A percentile compares a stretch with the other conserved stretches of the same genome.
These are phyloP conservation scores for Cyberlindnera xylosilytica DNA, from an alignment of 805 yeast species.

Conservation along the genomic window DNA sequence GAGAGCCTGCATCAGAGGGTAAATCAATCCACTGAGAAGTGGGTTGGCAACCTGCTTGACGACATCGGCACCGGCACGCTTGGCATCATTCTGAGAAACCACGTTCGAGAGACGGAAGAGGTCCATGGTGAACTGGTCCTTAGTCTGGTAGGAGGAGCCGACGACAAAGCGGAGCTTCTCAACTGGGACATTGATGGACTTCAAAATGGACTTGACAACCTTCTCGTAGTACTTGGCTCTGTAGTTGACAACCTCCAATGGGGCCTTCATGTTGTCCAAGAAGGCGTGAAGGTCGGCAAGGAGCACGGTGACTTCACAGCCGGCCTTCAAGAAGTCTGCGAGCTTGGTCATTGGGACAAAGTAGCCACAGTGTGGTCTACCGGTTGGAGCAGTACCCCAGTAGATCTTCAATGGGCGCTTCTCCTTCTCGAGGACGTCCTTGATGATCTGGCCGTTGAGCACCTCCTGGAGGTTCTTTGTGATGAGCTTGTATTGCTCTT, in stretches of 20 bases:
- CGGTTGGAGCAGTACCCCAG: slow-evolving; percentile 99
- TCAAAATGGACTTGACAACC: slow-evolving; percentile 80
- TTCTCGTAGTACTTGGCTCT: slow-evolving; percentile 89
- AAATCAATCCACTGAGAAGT: slow-evolving; percentile 85
- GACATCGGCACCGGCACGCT: slow-evolving; percentile 99
- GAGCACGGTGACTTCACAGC: slow-evolving; percentile 88
- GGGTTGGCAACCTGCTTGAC: slow-evolving; percentile 97
- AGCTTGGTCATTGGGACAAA: slow-evolving; percentile 96
- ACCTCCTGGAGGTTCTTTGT: slow-evolving; percentile 90
- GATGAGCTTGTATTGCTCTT: slow-evolving; percentile 68
- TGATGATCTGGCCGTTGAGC: slow-evolving; percentile 82
- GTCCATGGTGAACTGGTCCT: slow-evolving; percentile 80
- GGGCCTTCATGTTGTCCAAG: slow-evolving; percentile 97
- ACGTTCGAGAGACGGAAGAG: slow-evolving; percentile 78
- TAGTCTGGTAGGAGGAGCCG: slow-evolving; percentile 88
- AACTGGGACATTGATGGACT: slow-evolving; percentile 85
- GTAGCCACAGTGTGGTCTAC: slow-evolving; percentile 98
- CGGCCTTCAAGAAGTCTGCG: slow-evolving; percentile 93
- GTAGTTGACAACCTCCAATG: slow-evolving; percentile 83
- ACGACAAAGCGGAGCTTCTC: slow-evolving; percentile 79
- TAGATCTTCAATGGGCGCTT: slow-evolving; percentile 81
- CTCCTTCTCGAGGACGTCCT: slow-evolving; percentile 74
- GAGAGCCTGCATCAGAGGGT: slow-evolving; percentile 98
- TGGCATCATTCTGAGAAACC: slow-evolving; percentile 93
- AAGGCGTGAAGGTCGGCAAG: slow-evolving; percentile 96